phyloP scores from a whole-genome alignment of 768 basidiomycete genomes.

The Collybia sordida region DNA sequence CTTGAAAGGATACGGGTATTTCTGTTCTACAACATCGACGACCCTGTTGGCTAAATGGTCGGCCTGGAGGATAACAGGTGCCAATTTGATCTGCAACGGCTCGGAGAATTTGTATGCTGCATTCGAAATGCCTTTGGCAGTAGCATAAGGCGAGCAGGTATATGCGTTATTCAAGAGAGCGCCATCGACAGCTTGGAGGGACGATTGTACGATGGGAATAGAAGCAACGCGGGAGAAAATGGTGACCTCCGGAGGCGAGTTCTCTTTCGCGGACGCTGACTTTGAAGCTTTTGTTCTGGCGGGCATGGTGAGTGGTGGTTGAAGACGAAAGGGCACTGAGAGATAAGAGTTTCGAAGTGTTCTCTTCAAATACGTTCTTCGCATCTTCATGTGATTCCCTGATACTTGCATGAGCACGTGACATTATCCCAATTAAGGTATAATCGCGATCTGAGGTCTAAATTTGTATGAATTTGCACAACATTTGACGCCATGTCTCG shows the following conservation, averaged over 20 bases:
- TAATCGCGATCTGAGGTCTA: too few species aligned
- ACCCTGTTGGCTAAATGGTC: slow-evolving; percentile 74
- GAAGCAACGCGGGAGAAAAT: slow-evolving; percentile 62
- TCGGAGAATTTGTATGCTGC: slow-evolving; percentile 62
- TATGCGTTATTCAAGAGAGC: slow-evolving; percentile 59
- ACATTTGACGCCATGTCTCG: too few species aligned
- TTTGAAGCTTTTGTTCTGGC: slow-evolving; percentile 24
- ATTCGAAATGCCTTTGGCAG: slow-evolving; percentile 59
- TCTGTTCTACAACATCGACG: slow-evolving; percentile 69
- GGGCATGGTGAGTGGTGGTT: slow-evolving; percentile 21
- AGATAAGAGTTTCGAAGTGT: slow-evolving; percentile 3
- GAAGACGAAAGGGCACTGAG: slow-evolving; percentile 13
- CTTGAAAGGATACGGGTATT: slow-evolving; percentile 76
- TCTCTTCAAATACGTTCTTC: background rate
- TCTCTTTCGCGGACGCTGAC: slow-evolving; percentile 8
- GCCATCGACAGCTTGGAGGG: slow-evolving; percentile 56
- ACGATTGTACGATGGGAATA: slow-evolving; percentile 72
- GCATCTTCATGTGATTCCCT: slow-evolving; percentile 1
- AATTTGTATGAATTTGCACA: too few species aligned
- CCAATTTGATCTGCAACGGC: slow-evolving; percentile 64
- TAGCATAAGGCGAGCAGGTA: slow-evolving; percentile 64
- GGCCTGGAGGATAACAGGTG: slow-evolving; percentile 62
- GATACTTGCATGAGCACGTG: background rate
- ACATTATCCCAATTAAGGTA: background rate
- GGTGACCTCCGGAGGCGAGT: slow-evolving; percentile 54